A percentile compares a stretch with the other conserved stretches of the same genome.
Conservation (phyloP, 805 yeast genomes). For the Yarrowia sp. region DNA sequence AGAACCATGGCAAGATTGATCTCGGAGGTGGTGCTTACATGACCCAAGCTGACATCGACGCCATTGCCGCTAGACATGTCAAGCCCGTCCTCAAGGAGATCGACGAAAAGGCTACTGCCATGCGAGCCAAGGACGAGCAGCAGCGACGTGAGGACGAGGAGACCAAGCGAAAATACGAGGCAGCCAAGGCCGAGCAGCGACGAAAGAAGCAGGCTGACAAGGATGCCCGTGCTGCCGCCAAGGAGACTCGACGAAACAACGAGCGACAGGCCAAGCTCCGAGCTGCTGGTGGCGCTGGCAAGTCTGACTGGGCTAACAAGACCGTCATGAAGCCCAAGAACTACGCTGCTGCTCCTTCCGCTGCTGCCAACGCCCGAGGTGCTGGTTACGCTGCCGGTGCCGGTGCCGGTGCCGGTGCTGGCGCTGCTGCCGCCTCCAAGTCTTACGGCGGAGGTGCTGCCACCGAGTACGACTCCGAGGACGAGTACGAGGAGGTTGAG, state of each 20-base stretch:
- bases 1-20: conserved; percentile 56
- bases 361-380: conserved; percentile 13
- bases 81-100: conserved; percentile 80
- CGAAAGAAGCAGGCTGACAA: conserved; percentile 28
- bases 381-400: conserved; percentile 1
- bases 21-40: conserved; percentile 87
- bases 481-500: conserved; percentile 21
- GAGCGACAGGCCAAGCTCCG: conserved; percentile 34
- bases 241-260: conserved; percentile 24
- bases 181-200: conserved; percentile 32
- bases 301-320: conserved; percentile 13
- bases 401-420: background rate
- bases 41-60: conserved; percentile 70
- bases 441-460: conserved; percentile 24
- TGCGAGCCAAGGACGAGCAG: conserved; percentile 57
- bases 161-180: conserved; percentile 44
- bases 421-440: conserved; percentile 12
- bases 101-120: conserved; percentile 62
- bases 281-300: conserved; percentile 31
- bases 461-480: conserved; percentile 26
- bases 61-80: conserved; percentile 75
- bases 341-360: conserved; percentile 18
- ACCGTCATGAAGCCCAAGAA: conserved; percentile 14
- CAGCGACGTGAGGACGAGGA: conserved; percentile 44
- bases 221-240: conserved; percentile 24